A percentile compares a stretch with the other conserved stretches of the same genome.
phyloP scores from a whole-genome alignment of 2,329 filamentous ascomycete species.

The Drechslerella dactyloides region DNA sequence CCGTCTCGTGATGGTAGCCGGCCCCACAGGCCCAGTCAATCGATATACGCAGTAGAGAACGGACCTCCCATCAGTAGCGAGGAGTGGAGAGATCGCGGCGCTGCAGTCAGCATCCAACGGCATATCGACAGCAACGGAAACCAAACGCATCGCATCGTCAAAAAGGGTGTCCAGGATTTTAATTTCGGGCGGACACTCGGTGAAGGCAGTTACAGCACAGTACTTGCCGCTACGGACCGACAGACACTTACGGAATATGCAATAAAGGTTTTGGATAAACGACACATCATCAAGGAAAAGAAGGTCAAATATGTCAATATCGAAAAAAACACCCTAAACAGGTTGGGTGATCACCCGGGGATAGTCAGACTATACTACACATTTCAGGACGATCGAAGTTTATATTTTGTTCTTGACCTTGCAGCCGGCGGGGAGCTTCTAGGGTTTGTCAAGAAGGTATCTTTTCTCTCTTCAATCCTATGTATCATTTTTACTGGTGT shows the following conservation, averaged over 20 bases:
- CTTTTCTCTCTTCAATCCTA: background rate
- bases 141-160: constrained; percentile 80
- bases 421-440: constrained; percentile 91
- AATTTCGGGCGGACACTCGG: constrained; percentile 88
- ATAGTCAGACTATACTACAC: constrained; percentile 98
- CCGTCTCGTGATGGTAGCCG: constrained; percentile 30
- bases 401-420: constrained; percentile 96
- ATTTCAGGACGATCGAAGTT: constrained; percentile 92
- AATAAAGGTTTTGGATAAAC: constrained; percentile 96
- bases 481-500: background rate
- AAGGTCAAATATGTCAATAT: constrained; percentile 99
- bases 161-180: constrained; percentile 97
- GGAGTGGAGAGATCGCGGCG: constrained; percentile 94
- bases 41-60: constrained; percentile 64
- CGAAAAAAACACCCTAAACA: constrained; percentile 96
- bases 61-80: constrained; percentile 73
- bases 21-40: constrained; percentile 29
- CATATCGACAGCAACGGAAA: constrained; percentile 86
- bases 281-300: constrained; percentile 99
- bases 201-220: constrained; percentile 97
- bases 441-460: constrained; percentile 78
- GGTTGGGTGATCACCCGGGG: constrained; percentile 92
- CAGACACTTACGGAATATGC: constrained; percentile 96
- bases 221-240: constrained; percentile 82
- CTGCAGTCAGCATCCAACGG: constrained; percentile 80